Evolutionary conservation across 2,329 filamentous ascomycete genomes (phyloP), one percentile per base, ranked within the genome.

Genomic region (Fusarium sp.): DNA sequence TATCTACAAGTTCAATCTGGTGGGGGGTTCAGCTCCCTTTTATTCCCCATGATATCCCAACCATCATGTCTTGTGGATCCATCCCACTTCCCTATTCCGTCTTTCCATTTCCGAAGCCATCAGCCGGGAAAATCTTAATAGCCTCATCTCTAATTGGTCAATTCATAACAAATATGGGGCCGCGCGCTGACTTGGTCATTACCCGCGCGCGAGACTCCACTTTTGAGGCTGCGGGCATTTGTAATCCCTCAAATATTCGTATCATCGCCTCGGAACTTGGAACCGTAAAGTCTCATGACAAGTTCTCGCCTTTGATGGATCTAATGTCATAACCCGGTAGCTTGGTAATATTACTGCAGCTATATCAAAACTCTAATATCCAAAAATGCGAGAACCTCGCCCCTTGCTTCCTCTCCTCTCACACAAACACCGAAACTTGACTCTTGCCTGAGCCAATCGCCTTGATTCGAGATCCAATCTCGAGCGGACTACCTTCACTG

Each of bases 401-500:
- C 5, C 27, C 20, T 17, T 33, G 16, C 6, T 11, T 58, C n/a
- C n/a, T n/a, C n/a, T n/a, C n/a, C n/a, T n/a, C n/a, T n/a, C 73
- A 82, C 58, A 80, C 80, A 79, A 79, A 88, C 55, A 83, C 72
- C 64, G 75, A 82, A 68, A 83, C 77, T 33, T 77, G 74, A 22
- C 74, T 73, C 66, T 75, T 72, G 1, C 80, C 81, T 14, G 76
- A 74, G 1, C 84, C 86, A 16, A 91, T 86, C 12, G 86, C 89
- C 77, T 85, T 85, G 51, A 92, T 84, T 56, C 87, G 81, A 7
- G 86, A 85, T 6, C 87, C 88, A 77, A 92, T 88, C 74, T 90
- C 85, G 69, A 93, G 77, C 22, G 91, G 91, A 73, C 84, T 90
- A 0, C 90, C 90, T 77, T 93, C 91, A 61, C 86, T 90, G 7